phyloP scores from a whole-genome alignment of 164 flowering plant species.

The Tetracentron sinense region DNA sequence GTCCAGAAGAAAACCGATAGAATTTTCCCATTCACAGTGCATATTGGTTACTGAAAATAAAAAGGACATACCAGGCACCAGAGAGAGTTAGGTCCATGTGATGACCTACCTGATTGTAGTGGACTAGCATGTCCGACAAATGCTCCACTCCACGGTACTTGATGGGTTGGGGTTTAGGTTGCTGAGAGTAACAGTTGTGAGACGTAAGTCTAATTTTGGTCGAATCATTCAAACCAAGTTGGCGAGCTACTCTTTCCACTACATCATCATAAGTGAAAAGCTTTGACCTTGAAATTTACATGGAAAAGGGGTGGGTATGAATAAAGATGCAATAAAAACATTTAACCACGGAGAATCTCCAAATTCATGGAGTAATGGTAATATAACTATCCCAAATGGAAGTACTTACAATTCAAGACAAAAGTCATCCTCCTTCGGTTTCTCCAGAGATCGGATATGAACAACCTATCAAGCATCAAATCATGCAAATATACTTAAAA shows the following conservation, averaged over 20 bases:
- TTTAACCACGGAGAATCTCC: background rate
- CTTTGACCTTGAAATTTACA: background rate
- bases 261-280: background rate
- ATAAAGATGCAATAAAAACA: background rate
- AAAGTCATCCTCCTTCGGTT: background rate
- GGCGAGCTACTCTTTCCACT: background rate
- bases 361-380: background rate
- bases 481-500: background rate
- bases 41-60: background rate
- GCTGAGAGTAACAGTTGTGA: background rate
- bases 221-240: background rate
- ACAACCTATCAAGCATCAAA: background rate
- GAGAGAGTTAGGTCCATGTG: background rate
- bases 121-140: background rate
- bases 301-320: background rate
- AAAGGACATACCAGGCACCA: background rate
- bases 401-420: background rate
- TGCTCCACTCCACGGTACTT: background rate
- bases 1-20: conserved; percentile 8
- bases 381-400: background rate
- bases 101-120: background rate
- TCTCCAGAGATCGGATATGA: background rate
- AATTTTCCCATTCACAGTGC: background rate
- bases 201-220: background rate
- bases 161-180: background rate